These are phyloP conservation scores for Phytophthora pseudosyringae DNA, from an alignment of 352 stramenopile species.

Conservation along the genomic window DNA sequence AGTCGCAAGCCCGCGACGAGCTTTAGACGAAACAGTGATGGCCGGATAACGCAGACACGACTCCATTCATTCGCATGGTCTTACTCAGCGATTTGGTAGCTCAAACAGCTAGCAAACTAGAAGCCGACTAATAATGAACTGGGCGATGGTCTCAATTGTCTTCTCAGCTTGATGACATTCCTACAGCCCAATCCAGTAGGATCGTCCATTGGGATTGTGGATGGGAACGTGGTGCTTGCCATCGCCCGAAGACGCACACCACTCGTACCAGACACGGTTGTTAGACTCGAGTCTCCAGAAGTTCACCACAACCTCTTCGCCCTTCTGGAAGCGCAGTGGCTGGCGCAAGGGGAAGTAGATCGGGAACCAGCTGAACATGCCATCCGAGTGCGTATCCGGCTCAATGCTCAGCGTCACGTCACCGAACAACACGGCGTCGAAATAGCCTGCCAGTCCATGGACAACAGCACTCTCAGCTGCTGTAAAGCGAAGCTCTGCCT, in stretches of 20 bases:
- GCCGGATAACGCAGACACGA: constrained; percentile 1
- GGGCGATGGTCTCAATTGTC: not conserved
- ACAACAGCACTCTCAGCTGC: constrained; percentile 72
- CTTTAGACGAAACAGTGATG: constrained; percentile 23
- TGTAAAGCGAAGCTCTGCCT: constrained; percentile 58
- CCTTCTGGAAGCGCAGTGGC: constrained; percentile 85
- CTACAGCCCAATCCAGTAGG: constrained; percentile 95
- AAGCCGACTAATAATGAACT: constrained; percentile 16
- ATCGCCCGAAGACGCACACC: constrained; percentile 78
- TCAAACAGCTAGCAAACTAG: constrained; percentile 6
- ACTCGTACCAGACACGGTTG: constrained; percentile 99
- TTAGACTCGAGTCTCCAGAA: constrained; percentile 93
- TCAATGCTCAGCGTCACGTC: constrained; percentile 96
- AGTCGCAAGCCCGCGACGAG: constrained; percentile 29
- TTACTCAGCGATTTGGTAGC: constrained; percentile 16
- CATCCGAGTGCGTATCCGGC: constrained; percentile 93
- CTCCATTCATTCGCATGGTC: constrained; percentile 12
- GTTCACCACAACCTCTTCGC: constrained; percentile 83
- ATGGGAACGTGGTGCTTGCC: constrained; percentile 73
- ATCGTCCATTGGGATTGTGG: constrained; percentile 97
- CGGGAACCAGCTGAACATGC: constrained; percentile 99
- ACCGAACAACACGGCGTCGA: constrained; percentile 95
- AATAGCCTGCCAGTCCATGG: constrained; percentile 97
- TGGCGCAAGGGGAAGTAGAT: constrained; percentile 97
- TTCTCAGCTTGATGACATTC: constrained; percentile 3